Evolutionary conservation across 495 filamentous ascomycete species (phyloP), one percentile per base, ranked within the genome.

Genomic region (Rusavskia elegans): DNA sequence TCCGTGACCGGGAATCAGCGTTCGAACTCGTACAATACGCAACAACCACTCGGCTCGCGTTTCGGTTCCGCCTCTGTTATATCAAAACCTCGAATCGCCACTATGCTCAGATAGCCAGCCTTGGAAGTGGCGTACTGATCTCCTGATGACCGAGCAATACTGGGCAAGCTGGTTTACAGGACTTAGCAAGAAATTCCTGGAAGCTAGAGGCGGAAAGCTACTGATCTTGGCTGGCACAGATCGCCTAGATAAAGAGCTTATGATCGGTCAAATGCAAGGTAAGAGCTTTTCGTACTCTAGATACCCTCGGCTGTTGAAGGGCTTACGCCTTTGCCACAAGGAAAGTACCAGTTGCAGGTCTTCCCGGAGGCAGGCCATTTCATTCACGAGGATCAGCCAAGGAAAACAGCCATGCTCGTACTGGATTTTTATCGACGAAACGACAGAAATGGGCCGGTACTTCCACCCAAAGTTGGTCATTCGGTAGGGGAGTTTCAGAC

Each of bases 191-290:
- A 95, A 95, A 65, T 99, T 99, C 64, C 74, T 99, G 25, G 72
- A 75, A 32, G 85, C 82, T 0, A 76, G 76, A 45, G 92, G 90
- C 9, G 92, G 89, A 42, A 99, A 99, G 66, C 62, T 97, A 53
- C 69, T 99, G 25, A 67, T 99, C 27, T 75, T 99, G 16, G 93
- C 92, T 6, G 92, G 92, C 6, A 97, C 92, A 14, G 92, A 99
- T 67, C 74, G 93, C 51, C 66, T 99, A 46, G 92, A 97, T 63
- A 93, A 85, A 60, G 92, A 97, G 59, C 65, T 97, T 57, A 95
- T 89, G 68, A 97, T 97, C 63, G 92, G 88, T 16, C 92, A 97
- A 67, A 95, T 95, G 89, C 89, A 95, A 75, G 88, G 88, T 83
- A 67, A 27, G 67, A 62, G 17, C 48, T 40, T 9, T 17, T 30